Percentiles rank a stretch among this genome's conserved stretches.
These are phyloP conservation scores for Aureobasidium zeae DNA, from an alignment of 2,329 filamentous ascomycete genomes.

Conservation along the genomic window DNA sequence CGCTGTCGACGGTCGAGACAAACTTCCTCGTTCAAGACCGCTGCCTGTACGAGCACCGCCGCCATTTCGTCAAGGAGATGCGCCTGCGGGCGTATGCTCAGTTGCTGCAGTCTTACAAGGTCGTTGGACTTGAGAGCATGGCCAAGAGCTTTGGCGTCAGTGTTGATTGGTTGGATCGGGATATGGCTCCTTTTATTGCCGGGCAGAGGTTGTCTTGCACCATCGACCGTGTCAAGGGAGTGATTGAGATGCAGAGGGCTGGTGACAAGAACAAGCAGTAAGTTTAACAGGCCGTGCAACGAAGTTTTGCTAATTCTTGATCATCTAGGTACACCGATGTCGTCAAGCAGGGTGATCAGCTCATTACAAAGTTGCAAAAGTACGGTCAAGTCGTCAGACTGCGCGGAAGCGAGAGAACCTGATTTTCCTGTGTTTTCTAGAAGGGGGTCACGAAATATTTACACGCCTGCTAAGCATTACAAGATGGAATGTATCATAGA, in stretches of 20 bases:
- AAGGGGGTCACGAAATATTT: too few species aligned
- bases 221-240: slow-evolving; percentile 90
- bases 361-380: slow-evolving; percentile 98
- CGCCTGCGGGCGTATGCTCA: slow-evolving; percentile 92
- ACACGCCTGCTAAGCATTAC: too few species aligned
- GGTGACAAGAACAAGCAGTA: slow-evolving; percentile 98
- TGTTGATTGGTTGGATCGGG: slow-evolving; percentile 86
- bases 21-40: slow-evolving; percentile 89
- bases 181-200: slow-evolving; percentile 94
- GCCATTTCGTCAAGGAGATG: slow-evolving; percentile 99
- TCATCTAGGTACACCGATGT: slow-evolving; percentile 68
- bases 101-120: slow-evolving; percentile 90
- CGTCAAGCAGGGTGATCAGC: slow-evolving; percentile 90
- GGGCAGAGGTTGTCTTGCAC: slow-evolving; percentile 90
- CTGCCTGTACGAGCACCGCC: slow-evolving; percentile 89
- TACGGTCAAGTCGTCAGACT: slow-evolving; percentile 94
- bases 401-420: slow-evolving; percentile 73
- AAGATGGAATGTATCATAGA: too few species aligned
- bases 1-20: slow-evolving; percentile 82
- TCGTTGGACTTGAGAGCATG: slow-evolving; percentile 96
- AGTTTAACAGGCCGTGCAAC: slow-evolving; percentile 19
- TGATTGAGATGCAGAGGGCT: slow-evolving; percentile 95
- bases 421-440: background rate
- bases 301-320: too few species aligned
- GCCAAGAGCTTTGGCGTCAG: slow-evolving; percentile 93